These are phyloP conservation scores for Rhizophora apiculata DNA, from an alignment of 345 rosid species.

Conservation along the genomic window DNA sequence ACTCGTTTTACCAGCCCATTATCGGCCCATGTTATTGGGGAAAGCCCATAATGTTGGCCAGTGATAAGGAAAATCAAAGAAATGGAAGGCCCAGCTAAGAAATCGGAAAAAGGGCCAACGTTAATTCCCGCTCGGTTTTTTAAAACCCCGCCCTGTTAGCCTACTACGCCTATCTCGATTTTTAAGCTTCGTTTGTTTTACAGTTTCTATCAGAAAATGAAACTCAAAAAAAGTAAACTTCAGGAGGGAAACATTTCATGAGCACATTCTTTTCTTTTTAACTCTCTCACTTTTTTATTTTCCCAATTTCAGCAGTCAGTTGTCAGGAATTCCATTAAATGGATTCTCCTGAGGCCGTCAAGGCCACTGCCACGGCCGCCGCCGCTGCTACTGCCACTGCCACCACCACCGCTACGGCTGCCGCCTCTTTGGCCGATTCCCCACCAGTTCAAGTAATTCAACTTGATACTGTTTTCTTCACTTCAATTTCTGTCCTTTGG, in stretches of 20 bases:
- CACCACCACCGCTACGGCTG: neutral
- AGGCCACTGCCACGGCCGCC: conserved; percentile 4
- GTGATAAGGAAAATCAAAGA: no score
- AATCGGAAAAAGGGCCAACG: neutral
- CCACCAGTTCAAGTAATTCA: conserved; percentile 41
- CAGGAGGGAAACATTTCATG: neutral
- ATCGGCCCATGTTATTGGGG: no score
- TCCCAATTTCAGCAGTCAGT: no score
- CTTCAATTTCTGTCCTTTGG: neutral
- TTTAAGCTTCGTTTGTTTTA: neutral
- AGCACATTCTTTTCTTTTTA: no score
- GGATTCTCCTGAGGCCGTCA: conserved; percentile 31
- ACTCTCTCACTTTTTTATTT: no score
- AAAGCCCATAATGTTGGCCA: no score
- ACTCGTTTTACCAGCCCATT: no score
- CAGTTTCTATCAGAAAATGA: neutral
- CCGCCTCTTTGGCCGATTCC: conserved; percentile 15
- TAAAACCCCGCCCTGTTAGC: conserved; percentile 5
- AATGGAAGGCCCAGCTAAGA: neutral
- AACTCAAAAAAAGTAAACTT: neutral
- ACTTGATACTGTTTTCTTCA: neutral
- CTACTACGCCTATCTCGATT: neutral
- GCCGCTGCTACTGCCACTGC: neutral
- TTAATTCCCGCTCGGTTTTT: conserved; percentile 21
- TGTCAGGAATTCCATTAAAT: conserved; percentile 9